Evolutionary conservation across 768 basidiomycete genomes (phyloP), one percentile per base, ranked within the genome.

Genomic region (Lentinula lateritia): DNA sequence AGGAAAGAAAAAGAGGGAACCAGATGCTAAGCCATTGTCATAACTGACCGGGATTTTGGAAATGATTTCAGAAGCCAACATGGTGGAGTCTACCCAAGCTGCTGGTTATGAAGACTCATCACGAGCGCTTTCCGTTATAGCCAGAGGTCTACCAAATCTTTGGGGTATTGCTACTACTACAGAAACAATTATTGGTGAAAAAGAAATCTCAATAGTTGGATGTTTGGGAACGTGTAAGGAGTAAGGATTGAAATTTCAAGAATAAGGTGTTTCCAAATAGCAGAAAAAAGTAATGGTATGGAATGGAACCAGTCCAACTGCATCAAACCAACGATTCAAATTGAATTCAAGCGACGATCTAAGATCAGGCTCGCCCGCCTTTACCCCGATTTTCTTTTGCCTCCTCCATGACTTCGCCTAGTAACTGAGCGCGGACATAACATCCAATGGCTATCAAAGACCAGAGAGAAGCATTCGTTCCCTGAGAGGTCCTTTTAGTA

Each of bases 401-500:
- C 64, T 82, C 87, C 60, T 76, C 80, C 77, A 92, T 88, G 58
- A 69, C 76, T 75, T 95, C 93, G 68, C 87, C 89, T 18, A 83
- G 78, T 63, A 80, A 71, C 45, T 86, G 75, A 12, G 92, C 90
- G 60, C 86, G 82, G 13, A 74, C 72, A 67, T 93, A 96, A 68
- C 86, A 86, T 60, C 80, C 64, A 28, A 82, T 78, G 16, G 91
- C 89, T 67, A 93, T 81, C 54, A 92, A 68, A 23, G 90, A 92
- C 80, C 86, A 97, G 54, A 95, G 72, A 12, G 88, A 86, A 32
- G 85, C 88, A 68, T 93, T 93, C 38, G 90, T 90, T 46, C 93
- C 93, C 92, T 95, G 62, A n/a, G 39, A 41, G 20, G 28, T n/a
- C 32, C 10, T 34, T 42, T 32, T 5, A 54, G n/a, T 34, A 50